Conservation (phyloP, 176 grass and related monocot species). For the Musa acuminata region DNA sequence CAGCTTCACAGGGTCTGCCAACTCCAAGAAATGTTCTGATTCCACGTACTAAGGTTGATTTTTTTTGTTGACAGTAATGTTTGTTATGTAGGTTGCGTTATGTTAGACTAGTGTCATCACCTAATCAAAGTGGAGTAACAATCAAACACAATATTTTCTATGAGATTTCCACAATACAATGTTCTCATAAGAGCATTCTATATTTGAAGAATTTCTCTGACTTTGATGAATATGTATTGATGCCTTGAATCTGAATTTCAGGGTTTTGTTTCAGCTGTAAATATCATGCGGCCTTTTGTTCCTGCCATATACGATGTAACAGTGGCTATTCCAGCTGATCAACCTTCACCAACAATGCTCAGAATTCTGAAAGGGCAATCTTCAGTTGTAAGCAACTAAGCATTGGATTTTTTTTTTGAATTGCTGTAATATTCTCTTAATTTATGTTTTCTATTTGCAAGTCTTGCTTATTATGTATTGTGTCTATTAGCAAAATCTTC, state of each 20-base stretch:
- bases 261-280: conserved; percentile 90
- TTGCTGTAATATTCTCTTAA: no score
- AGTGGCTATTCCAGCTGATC: conserved; percentile 79
- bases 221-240: not conserved
- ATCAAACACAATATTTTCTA: no score
- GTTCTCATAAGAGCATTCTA: not conserved
- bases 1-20: conserved; percentile 60
- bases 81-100: not conserved
- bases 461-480: no score
- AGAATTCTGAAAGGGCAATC: conserved; percentile 80
- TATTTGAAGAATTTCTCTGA: no score
- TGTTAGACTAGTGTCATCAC: not conserved
- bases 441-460: no score
- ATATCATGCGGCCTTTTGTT: conserved; percentile 76
- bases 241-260: conserved; percentile 15
- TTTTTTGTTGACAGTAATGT: not conserved
- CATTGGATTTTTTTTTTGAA: no score
- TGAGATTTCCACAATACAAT: not conserved
- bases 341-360: conserved; percentile 85
- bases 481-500: no score
- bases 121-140: no score
- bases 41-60: conserved; percentile 84
- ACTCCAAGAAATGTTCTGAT: conserved; percentile 80
- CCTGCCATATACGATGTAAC: conserved; percentile 86
- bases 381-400: conserved; percentile 55